Conservation (phyloP, 805 yeast species). For the Kazachstania africana region DNA sequence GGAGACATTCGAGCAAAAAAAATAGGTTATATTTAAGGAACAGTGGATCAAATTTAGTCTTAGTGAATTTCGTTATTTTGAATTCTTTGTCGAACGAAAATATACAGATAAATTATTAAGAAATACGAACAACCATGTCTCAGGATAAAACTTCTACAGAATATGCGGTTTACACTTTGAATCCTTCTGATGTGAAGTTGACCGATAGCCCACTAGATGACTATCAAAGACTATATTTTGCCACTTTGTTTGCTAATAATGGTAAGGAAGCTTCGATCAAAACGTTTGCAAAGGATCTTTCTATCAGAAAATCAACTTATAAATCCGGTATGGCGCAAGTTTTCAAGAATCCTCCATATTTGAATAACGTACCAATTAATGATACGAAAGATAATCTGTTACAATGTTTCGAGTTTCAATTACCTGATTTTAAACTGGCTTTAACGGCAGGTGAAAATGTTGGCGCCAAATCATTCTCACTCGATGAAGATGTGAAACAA, state of each 20-base stretch:
- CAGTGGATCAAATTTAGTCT: no score
- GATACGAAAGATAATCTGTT: conserved; percentile 7
- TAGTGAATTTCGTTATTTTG: no score
- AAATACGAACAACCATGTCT: no score
- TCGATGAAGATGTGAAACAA: background rate
- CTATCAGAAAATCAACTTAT: conserved; percentile 9
- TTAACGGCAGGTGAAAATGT: background rate
- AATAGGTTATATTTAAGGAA: no score
- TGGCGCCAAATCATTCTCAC: no score
- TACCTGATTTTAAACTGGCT: conserved; percentile 14
- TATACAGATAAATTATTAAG: no score
- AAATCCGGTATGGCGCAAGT: conserved; percentile 15
- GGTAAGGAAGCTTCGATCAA: background rate
- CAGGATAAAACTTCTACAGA: no score
- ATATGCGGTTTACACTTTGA: no score
- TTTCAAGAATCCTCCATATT: conserved; percentile 6
- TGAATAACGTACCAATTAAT: background rate
- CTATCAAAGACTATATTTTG: conserved; percentile 22
- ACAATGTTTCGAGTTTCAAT: conserved; percentile 20
- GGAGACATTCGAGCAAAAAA: no score
- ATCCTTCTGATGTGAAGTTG: no score
- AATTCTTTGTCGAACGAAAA: no score
- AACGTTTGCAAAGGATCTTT: conserved; percentile 1
- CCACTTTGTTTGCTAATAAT: conserved; percentile 6
- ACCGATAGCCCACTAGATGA: conserved; percentile 21